These are phyloP conservation scores for Coccomyxa subellipsoidea DNA, from an alignment of 163 green algal species.

Conservation along the genomic window DNA sequence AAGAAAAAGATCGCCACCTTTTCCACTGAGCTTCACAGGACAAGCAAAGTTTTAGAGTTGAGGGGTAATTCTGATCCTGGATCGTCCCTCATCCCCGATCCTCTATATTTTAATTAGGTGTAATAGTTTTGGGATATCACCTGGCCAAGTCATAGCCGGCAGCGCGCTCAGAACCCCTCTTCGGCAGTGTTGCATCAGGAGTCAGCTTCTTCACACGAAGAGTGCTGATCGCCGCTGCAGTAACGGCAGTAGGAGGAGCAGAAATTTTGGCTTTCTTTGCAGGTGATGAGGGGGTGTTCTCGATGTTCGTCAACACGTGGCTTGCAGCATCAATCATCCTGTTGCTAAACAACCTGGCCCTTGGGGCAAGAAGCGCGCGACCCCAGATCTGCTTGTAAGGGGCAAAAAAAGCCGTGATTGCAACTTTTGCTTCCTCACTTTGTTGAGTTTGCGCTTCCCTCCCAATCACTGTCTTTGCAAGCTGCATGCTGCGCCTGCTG, in stretches of 20 bases:
- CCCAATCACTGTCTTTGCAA: neutral
- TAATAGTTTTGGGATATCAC: too few species aligned
- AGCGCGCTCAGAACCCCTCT: constrained; percentile 75
- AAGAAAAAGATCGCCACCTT: too few species aligned
- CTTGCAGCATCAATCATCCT: neutral
- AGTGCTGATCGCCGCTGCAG: constrained; percentile 11
- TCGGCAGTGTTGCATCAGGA: constrained; percentile 79
- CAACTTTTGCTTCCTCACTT: neutral
- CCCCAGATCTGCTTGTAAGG: neutral
- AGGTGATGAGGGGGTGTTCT: neutral
- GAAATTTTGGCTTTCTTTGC: neutral
- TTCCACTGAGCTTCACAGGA: too few species aligned
- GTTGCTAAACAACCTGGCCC: neutral
- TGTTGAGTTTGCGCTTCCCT: neutral
- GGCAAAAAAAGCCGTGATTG: neutral
- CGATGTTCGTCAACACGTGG: neutral
- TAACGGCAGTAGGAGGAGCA: constrained; percentile 9
- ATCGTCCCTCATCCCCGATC: too few species aligned
- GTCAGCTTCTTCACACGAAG: constrained; percentile 83
- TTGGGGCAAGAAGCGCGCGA: neutral
- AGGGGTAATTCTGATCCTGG: too few species aligned
- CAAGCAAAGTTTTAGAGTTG: too few species aligned
- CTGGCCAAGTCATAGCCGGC: constrained; percentile 94
- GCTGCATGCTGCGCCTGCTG: neutral
- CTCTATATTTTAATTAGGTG: too few species aligned